Evolutionary conservation across 169 alveolate species (phyloP).

Genomic region (Plasmodium gonderi): DNA sequence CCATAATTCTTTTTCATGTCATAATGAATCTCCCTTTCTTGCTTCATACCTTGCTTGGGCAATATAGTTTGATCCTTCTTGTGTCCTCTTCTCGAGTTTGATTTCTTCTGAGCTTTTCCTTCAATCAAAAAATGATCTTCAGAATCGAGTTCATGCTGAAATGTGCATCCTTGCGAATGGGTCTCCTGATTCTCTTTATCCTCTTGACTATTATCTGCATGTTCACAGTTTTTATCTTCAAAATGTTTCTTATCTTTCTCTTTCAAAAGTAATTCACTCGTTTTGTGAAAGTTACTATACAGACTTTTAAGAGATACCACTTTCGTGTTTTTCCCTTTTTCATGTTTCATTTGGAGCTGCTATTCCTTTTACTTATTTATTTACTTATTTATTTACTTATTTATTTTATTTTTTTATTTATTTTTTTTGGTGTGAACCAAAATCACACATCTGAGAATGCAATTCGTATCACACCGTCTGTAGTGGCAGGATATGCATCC

Average conservation of each 20-base stretch:
- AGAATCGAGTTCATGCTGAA: too few relatives aligned
- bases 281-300: conserved; percentile 18
- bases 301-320: conserved; percentile 15
- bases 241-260: neutral
- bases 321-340: neutral
- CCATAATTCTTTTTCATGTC: neutral
- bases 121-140: too few relatives aligned
- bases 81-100: too few relatives aligned
- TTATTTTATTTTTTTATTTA: neutral
- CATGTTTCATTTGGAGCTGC: neutral
- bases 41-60: too few relatives aligned
- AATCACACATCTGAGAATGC: too few relatives aligned
- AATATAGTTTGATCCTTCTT: too few relatives aligned
- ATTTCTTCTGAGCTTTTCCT: too few relatives aligned
- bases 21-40: neutral
- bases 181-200: neutral
- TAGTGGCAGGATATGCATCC: too few relatives aligned
- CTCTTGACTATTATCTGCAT: too few relatives aligned
- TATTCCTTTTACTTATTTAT: too few relatives aligned
- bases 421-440: neutral
- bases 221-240: neutral
- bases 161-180: too few relatives aligned
- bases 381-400: neutral
- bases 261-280: conserved; percentile 6
- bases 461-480: too few relatives aligned